Percentiles rank a stretch among this genome's conserved stretches.
These are phyloP conservation scores for Yarrowia alimentaria DNA, from an alignment of 805 yeast species.

Conservation along the genomic window DNA sequence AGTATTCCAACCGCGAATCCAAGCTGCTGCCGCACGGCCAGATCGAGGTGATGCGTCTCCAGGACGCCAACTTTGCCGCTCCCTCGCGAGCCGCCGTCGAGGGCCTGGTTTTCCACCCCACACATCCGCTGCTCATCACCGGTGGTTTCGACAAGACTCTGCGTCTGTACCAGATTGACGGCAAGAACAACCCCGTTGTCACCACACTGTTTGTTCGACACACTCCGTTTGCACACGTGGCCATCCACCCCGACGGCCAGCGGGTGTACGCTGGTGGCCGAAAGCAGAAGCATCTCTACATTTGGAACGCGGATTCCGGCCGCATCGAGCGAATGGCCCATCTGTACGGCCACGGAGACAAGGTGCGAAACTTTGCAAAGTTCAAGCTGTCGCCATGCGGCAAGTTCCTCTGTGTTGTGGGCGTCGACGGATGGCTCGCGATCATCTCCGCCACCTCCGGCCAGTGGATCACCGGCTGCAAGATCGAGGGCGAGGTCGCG, in stretches of 20 bases:
- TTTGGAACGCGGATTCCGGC: conserved; percentile 81
- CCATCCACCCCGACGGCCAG: conserved; percentile 54
- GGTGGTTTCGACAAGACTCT: conserved; percentile 92
- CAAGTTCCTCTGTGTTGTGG: conserved; percentile 66
- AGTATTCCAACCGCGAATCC: conserved; percentile 40
- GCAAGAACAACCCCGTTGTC: conserved; percentile 74
- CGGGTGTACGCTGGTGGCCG: conserved; percentile 83
- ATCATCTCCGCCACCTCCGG: conserved; percentile 72
- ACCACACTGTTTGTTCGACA: conserved; percentile 77
- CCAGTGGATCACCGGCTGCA: conserved; percentile 84
- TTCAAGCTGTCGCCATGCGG: conserved; percentile 78
- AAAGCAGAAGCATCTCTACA: conserved; percentile 77
- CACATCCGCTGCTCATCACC: conserved; percentile 76
- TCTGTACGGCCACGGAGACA: conserved; percentile 84
- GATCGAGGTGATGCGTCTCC: conserved; percentile 75
- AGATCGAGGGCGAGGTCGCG: conserved; percentile 79
- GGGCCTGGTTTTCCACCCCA: conserved; percentile 77
- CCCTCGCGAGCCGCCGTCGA: conserved; percentile 80
- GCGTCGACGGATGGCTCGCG: conserved; percentile 90
- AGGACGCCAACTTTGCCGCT: conserved; percentile 77
- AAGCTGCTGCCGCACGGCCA: conserved; percentile 66
- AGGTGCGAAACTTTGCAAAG: conserved; percentile 83
- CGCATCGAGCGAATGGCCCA: conserved; percentile 79
- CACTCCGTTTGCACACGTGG: conserved; percentile 76
- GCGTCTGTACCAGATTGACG: conserved; percentile 86